phyloP scores from a whole-genome alignment of 1,139 yeast species.

The Saccharomyces hybrid region DNA sequence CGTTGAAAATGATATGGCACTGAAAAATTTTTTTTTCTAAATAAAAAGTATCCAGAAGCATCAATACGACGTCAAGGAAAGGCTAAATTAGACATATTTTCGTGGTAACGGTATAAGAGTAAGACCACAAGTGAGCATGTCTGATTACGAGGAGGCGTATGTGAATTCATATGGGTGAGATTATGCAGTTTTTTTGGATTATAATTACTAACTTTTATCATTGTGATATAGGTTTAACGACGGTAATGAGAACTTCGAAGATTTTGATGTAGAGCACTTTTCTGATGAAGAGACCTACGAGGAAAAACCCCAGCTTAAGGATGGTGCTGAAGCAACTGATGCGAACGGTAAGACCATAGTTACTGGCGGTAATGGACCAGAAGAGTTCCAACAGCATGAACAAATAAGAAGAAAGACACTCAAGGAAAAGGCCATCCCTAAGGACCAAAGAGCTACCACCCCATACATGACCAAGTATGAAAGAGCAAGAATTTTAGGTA shows the following conservation, averaged over 20 bases:
- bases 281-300: conserved; percentile 49
- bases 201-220: neutral
- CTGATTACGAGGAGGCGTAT: conserved; percentile 45
- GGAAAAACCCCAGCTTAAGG: conserved; percentile 32
- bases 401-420: conserved; percentile 56
- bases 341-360: conserved; percentile 58
- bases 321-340: conserved; percentile 31
- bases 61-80: neutral
- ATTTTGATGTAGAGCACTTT: conserved; percentile 73
- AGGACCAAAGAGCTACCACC: conserved; percentile 83
- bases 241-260: conserved; percentile 72
- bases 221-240: conserved; percentile 47
- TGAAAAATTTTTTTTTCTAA: neutral
- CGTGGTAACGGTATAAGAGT: neutral
- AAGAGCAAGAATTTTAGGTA: conserved; percentile 92
- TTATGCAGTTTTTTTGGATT: neutral
- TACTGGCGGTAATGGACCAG: conserved; percentile 59
- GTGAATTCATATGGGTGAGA: conserved; percentile 11
- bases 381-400: conserved; percentile 39
- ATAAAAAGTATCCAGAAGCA: neutral
- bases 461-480: conserved; percentile 99
- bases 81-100: neutral
- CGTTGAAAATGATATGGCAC: neutral
- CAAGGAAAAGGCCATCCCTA: conserved; percentile 81
- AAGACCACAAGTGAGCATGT: conserved; percentile 30